Base-by-base conservation (phyloP, 805 yeast genomes). In the Kluyveromyces nonfermentans region DNA sequence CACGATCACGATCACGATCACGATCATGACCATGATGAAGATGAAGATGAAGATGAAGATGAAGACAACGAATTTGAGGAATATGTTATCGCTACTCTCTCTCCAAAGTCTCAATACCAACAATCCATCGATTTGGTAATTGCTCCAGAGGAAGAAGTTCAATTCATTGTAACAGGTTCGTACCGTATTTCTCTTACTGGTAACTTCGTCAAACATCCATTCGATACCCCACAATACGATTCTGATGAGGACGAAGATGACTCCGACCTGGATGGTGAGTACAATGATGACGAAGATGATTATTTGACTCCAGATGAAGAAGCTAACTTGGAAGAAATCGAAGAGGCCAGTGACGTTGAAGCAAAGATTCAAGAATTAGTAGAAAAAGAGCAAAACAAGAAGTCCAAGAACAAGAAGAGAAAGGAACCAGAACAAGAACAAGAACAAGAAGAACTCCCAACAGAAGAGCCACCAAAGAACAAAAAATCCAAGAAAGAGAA, bases 181-280 rank as follows among this genome's bases (percentile, higher is more conserved):
- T 90, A 88, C 73, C 84, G 95, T 53, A 74, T 93, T 53, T 94
- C 90, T 66, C 72, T 93, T 57, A 74, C 85, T 54, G 99, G 99
- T 73, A 90, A 93, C 81, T 88, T 82, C 70, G 82, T 93, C 61
- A 95, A 85, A 67, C 96, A 89, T 68, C 97, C 97, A 65, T 86
- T 80, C 59, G 96, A 89, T 60, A 54, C 61, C 9, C 59, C 62
- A 37, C 41, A 53, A 30, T 51, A 49, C 42, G 76, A 70, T 42
- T 73, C 69, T 42, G 75, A 72, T 35, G 77, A 74, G 21, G 73
- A 70, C 43, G 77, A 71, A 18, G 70, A 65, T 36, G 70, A 65
- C 40, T 62, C 55, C n/a, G 46, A 51, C 25, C 80, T 86, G 40
- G 87, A 80, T 61, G 87, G 81, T 57, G 89, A 81, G 64, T 70